Conservation (phyloP, 257 asterid genomes). For the Solanum paucissectum region DNA sequence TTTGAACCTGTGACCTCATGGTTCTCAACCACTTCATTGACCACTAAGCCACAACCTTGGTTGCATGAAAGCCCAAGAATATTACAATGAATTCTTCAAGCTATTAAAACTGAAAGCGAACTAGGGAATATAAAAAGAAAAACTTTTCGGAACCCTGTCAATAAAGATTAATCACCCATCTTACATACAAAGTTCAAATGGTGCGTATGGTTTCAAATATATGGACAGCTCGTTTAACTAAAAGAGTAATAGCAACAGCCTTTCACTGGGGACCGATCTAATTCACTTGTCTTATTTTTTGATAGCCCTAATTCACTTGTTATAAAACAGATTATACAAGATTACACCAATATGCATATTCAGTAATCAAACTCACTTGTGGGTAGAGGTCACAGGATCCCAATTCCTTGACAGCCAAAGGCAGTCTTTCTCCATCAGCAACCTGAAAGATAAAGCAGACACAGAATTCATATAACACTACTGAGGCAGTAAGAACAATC, state of each 20-base stretch:
- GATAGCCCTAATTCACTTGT: neutral
- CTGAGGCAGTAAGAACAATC: neutral
- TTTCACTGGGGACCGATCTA: neutral
- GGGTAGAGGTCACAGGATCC: constrained; percentile 99
- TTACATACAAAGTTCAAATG: neutral
- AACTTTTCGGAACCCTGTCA: neutral
- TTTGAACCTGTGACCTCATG: neutral
- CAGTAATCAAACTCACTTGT: constrained; percentile 42
- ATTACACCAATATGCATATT: neutral
- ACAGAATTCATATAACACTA: neutral
- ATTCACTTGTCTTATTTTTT: neutral
- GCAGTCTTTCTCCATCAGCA: constrained; percentile 92
- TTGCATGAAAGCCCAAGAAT: neutral
- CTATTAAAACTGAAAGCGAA: neutral
- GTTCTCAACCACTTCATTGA: neutral
- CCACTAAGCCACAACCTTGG: neutral
- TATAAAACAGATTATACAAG: neutral
- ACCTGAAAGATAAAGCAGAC: constrained; percentile 34
- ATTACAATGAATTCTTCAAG: neutral
- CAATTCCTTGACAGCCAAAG: constrained; percentile 90
- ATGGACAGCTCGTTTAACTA: neutral
- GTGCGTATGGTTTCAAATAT: neutral
- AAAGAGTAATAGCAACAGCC: neutral
- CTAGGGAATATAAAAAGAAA: neutral
- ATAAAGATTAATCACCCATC: neutral